Base-by-base conservation (phyloP, 2,329 filamentous ascomycete genomes). In the Diaporthe nobilis region DNA sequence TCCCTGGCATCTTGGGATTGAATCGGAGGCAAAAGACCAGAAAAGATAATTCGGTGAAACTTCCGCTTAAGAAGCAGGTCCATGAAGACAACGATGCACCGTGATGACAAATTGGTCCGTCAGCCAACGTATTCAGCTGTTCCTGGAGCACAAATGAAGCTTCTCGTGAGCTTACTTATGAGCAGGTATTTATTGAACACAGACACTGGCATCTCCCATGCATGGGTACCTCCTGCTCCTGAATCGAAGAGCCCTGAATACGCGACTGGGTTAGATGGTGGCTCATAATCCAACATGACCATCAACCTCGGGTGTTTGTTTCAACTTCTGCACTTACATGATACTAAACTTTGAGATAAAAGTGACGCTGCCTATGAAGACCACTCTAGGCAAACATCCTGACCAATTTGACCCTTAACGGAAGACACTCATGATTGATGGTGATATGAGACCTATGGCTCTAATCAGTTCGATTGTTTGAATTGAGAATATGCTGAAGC, bases 211-310 rank as follows among this genome's bases (percentile, higher is more conserved):
- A 51, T n/a, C 22, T 51, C 8, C 8, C 22, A n/a, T 22, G 17
- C 22, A 12, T 22, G 47, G 9, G 22, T n/a, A 22, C 47, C 22
- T 4, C 47, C 47, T 8, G 47, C 20, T 15, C 47, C 20, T 51
- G 47, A 51, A 51, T 15, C 22, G 3, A n/a, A n/a, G 7, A n/a
- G 22, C 22, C 20, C 22, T 51, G 9, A 2, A 51, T 4, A 51
- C 1, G 0, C 22, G 0, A 22, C 22, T 0, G 6, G 15, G 47
- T 51, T n/a, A n/a, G 22, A 9, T n/a, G 22, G 2, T 51, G 8
- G 22, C 9, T 25, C 4, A 20, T 51, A 22, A 51, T 2, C 8
- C 7, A 51, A 51, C 47, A 49, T 10, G 17, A 22, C 47, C 20
- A 51, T 20, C 42, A 44, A 44, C 17, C 42, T 44, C 17, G 42